phyloP scores from a whole-genome alignment of 73 alveolate species.

The Symbiodinium natans region DNA sequence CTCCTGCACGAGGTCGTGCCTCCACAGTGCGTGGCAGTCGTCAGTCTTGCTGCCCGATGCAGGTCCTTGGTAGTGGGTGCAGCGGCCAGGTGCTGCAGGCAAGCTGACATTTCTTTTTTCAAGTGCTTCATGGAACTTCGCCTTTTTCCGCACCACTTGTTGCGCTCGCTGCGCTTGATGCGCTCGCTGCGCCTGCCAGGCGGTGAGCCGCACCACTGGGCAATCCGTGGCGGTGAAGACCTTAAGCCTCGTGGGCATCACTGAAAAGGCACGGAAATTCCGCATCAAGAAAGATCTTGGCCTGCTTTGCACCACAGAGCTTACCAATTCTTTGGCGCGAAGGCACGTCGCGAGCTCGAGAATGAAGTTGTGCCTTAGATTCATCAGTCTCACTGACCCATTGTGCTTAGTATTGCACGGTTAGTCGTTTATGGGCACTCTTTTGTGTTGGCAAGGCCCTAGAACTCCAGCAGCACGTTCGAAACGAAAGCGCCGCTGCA shows the following conservation, averaged over 20 bases:
- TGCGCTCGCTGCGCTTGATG: too few relatives aligned
- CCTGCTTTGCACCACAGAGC: background rate
- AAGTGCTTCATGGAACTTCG: background rate
- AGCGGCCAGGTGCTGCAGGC: slow-evolving; percentile 85
- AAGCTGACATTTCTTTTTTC: background rate
- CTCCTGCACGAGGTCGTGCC: too few relatives aligned
- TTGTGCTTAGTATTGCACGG: background rate
- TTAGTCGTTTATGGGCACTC: too few relatives aligned
- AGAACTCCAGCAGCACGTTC: too few relatives aligned
- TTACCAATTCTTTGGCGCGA: too few relatives aligned
- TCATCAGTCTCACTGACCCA: background rate
- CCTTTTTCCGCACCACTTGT: too few relatives aligned
- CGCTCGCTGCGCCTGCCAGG: too few relatives aligned
- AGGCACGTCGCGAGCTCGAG: slow-evolving; percentile 56
- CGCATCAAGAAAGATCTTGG: background rate
- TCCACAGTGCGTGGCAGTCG: too few relatives aligned
- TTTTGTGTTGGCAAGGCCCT: background rate
- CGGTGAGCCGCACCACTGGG: slow-evolving; percentile 16
- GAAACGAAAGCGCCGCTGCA: background rate
- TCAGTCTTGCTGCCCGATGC: background rate
- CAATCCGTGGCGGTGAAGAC: slow-evolving; percentile 58
- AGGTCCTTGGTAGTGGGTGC: slow-evolving; percentile 90
- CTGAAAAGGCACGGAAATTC: slow-evolving; percentile 18
- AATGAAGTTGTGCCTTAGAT: slow-evolving; percentile 48
- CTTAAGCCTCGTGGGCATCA: slow-evolving; percentile 75